Evolutionary conservation across 805 yeast species (phyloP), one percentile per base, ranked within the genome.

Genomic region (Brettanomyces nanus): DNA sequence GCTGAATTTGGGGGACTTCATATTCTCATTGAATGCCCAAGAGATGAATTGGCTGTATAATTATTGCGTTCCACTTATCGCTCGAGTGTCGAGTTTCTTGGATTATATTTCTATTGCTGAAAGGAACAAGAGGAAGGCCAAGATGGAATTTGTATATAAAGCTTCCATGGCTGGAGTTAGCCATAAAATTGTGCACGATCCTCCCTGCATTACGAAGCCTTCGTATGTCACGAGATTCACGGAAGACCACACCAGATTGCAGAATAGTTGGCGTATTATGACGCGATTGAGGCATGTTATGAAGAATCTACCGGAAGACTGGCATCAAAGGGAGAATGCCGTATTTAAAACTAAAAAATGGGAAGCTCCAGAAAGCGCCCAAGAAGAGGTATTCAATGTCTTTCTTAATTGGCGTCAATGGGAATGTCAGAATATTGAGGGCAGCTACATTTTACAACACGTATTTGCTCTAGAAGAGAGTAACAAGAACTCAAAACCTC

Each of bases 191-290:
- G 77, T 77, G 35, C 84, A 84, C 44, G 97, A 92, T 50, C 94
- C 97, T 0, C 77, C 85, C 5, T 95, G 87, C 15, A 70, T 90
- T 37, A 89, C 97, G 1, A 80, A 86, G 36, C 96, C 97, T 0
- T 81, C 96, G 0, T 79, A 83, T 48, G 75, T 86, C 22, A 72
- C 85, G 34, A 67, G 95, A 37, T 71, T 87, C 3, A 71, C 80
- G 2, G 67, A 69, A 15, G 72, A 77, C 19, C 97, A 89, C 59
- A 76, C 86, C 2, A 66, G 98, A 45, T 74, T 80, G 19, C 75
- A 77, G 43, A 85, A 86, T 47, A 77, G 94, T 49, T 92, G 98
- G 98, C 83, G 85, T 49, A 71, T 89, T 17, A 65, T 85, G 31
- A 76, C 86, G 2, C 68, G 95, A 27, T 59, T 92, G 31, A 69